Evolutionary conservation across 441 rosid genomes (phyloP), one percentile per base, ranked within the genome.

Genomic region (Eruca vesicaria): DNA sequence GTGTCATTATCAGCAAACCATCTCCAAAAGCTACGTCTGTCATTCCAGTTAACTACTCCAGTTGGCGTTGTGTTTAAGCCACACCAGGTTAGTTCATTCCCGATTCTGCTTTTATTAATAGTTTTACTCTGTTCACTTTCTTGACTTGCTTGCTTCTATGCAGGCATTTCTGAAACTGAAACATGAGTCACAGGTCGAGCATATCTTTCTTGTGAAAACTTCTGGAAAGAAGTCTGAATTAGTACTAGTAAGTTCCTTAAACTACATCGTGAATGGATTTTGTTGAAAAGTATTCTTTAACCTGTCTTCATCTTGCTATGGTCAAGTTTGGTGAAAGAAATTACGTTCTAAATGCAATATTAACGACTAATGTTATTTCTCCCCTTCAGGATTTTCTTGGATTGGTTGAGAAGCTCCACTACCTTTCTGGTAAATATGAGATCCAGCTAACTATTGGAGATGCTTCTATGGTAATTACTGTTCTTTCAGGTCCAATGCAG

Each of bases 91-190:
- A 73, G 76, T 75, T 45, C 28, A 57, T 69, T 29, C 53, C 33
- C 32, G 0, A 48, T 29, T 57, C 59, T 33, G 38, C 50, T 73
- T n/a, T 21, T 69, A 28, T 77, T 57, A 23, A 20, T 70, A 6
- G 52, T 18, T 29, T 20, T 33, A 19, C 8, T 7, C 11, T 70
- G 18, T 63, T 55, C 71, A 35, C 29, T 74, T 76, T 23, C 66
- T 65, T 83, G 68, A 83, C 73, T 52, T 75, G 59, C 58, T 80
- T 75, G 70, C 81, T 79, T 80, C 38, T 58, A 16, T 84, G 78
- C 91, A 93, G 99, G 92, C 97, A 68, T 86, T 93, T 83, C 88
- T 96, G 73, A 96, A 88, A 78, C 85, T 96, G 84, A 90, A 80
- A 68, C 98, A 96, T 67, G 99, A 89, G 79, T 81, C 87, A 41